Evolutionary conservation across 139 green algal genomes (phyloP).

Genomic region (Axilococcus clingmanii): DNA sequence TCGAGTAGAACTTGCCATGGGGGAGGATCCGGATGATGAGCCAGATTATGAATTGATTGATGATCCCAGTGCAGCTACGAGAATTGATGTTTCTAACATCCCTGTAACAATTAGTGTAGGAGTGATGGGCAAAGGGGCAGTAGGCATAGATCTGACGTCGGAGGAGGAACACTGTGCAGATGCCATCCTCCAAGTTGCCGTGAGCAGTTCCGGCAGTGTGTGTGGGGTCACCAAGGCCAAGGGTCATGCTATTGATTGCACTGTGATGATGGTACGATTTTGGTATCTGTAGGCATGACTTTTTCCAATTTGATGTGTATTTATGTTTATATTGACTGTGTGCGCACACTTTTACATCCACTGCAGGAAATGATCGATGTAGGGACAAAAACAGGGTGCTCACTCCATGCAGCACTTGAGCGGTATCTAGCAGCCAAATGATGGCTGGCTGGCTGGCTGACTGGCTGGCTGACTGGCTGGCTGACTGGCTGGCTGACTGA

Average conservation of each 20-base stretch:
- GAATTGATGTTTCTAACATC: conserved; percentile 2
- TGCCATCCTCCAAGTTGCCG: conserved; percentile 24
- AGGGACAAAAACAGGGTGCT: conserved; percentile 5
- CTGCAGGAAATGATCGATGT: conserved; percentile 31
- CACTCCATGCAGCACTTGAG: conserved; percentile 10
- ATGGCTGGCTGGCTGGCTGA: too few species aligned
- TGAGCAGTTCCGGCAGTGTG: conserved; percentile 14
- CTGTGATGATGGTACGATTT: conserved; percentile 10
- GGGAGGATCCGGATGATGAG: conserved; percentile 8
- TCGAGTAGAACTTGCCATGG: conserved; percentile 4
- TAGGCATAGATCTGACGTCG: conserved; percentile 1
- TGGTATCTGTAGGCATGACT: too few species aligned
- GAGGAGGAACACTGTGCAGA: conserved; percentile 5
- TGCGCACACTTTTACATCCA: too few species aligned
- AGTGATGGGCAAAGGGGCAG: background rate
- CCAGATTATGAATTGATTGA: conserved; percentile 16
- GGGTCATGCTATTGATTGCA: conserved; percentile 6
- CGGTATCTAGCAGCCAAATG: too few species aligned
- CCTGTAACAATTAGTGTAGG: conserved; percentile 4
- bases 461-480: too few species aligned
- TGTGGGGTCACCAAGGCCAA: conserved; percentile 30
- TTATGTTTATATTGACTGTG: too few species aligned
- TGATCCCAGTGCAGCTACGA: conserved; percentile 1
- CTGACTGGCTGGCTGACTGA: too few species aligned
- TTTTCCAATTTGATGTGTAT: too few species aligned